phyloP scores from a whole-genome alignment of 2,329 filamentous ascomycete genomes.

The Fulvia fulva region DNA sequence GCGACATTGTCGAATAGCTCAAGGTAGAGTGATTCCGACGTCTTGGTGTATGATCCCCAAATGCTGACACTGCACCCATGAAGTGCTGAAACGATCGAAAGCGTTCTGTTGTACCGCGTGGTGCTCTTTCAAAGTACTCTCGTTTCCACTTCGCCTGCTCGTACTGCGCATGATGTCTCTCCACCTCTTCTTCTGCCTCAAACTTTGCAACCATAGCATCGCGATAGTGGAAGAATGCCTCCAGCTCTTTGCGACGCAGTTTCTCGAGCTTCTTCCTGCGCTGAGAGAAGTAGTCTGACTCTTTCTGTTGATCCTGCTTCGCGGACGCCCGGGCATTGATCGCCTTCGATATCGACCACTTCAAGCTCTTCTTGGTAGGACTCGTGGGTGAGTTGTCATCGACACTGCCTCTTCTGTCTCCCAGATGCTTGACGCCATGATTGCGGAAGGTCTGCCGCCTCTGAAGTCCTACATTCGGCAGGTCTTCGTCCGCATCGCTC shows the following conservation, averaged over 20 bases:
- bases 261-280: slow-evolving; percentile 31
- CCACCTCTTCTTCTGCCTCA: slow-evolving; percentile 29
- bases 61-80: slow-evolving; percentile 28
- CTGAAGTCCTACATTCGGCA: slow-evolving; percentile 26
- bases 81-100: slow-evolving; percentile 29
- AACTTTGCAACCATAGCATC: slow-evolving; percentile 32
- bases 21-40: slow-evolving; percentile 21
- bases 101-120: slow-evolving; percentile 29
- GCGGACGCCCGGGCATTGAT: slow-evolving; percentile 5
- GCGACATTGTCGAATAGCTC: slow-evolving; percentile 24
- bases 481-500: slow-evolving; percentile 34
- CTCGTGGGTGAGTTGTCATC: slow-evolving; percentile 13
- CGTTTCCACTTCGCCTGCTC: slow-evolving; percentile 31
- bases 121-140: slow-evolving; percentile 31
- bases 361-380: slow-evolving; percentile 18
- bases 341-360: slow-evolving; percentile 6
- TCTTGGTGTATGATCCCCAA: slow-evolving; percentile 21
- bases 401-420: slow-evolving; percentile 11
- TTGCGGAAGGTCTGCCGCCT: slow-evolving; percentile 21
- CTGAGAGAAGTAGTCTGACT: slow-evolving; percentile 26
- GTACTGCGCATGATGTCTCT: slow-evolving; percentile 26
- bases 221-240: slow-evolving; percentile 29
- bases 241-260: slow-evolving; percentile 28
- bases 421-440: slow-evolving; percentile 10
- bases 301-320: slow-evolving; percentile 12